A percentile compares a stretch with the other conserved stretches of the same genome.
These are phyloP conservation scores for Pseudocercospora musae DNA, from an alignment of 2,329 filamentous ascomycete genomes.

Conservation along the genomic window DNA sequence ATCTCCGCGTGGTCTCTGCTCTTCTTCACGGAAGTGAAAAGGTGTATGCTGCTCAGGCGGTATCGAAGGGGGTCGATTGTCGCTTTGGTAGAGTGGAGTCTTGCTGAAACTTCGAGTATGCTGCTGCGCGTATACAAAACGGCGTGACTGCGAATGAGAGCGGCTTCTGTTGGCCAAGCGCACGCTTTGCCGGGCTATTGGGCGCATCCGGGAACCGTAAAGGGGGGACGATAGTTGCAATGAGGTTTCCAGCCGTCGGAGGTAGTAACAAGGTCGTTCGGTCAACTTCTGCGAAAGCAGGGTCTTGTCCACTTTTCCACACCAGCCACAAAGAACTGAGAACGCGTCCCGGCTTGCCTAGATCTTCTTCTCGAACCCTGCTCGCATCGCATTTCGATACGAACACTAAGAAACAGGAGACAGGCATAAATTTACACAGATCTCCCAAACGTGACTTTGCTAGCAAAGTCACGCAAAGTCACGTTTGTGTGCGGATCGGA, in stretches of 20 bases:
- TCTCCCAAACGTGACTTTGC: neutral
- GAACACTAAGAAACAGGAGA: neutral
- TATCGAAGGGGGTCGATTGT: conserved; percentile 21
- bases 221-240: neutral
- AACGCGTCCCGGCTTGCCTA: too few species aligned
- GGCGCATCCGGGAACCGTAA: conserved; percentile 26
- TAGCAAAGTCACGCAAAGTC: too few species aligned
- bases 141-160: conserved; percentile 16
- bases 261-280: neutral
- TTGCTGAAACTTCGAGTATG: conserved; percentile 26
- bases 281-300: neutral
- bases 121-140: conserved; percentile 3
- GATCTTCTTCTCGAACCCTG: too few species aligned
- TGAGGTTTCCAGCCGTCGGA: neutral
- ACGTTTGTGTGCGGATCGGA: neutral
- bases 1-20: conserved; percentile 19
- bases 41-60: conserved; percentile 20
- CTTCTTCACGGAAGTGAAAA: conserved; percentile 21
- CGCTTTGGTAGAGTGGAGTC: conserved; percentile 16
- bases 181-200: conserved; percentile 32
- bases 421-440: neutral
- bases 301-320: neutral
- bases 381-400: neutral
- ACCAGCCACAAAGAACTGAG: neutral
- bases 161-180: conserved; percentile 29